Base-by-base conservation (phyloP, 805 yeast genomes). In the Candida chauliodis region DNA sequence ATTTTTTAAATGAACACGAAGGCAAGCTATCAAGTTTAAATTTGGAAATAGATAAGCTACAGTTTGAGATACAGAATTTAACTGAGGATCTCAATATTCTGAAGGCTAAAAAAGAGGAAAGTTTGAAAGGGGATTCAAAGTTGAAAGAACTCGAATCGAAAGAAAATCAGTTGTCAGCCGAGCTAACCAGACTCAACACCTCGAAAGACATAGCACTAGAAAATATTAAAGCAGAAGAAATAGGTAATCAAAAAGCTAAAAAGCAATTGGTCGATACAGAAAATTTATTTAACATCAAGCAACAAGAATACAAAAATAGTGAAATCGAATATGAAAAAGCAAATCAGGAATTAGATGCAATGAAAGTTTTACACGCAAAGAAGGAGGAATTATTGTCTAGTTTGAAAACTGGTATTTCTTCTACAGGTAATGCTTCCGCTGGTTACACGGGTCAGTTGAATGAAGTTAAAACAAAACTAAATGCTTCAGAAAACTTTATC, bases 341-440 rank as follows among this genome's bases (percentile, higher is more conserved):
- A 8, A 78, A 76, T 34, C 54, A 51, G 1, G 52, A 61, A n/a
- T 61, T 84, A 16, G 63, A 59, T 2, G 52, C 55, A 1, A 46
- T 78, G 38, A 79, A 78, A 43, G 66, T 62, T 4, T 68, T 69
- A 10, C 68, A 74, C 33, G 64, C 68, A 23, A 72, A 68, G 42
- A 86, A 84, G 48, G 91, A 86, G 50, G 96, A 90, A 44, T 68
- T 90, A 8, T 61, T 87, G 8, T 84, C 93, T 0, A 81, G 95
- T 0, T 67, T 90, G 28, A 79, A 89, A 0, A 87, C 96, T 0
- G 96, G 97, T 50, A 80, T 90, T n/a, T 84, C 96, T 0, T 77
- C 95, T 0, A 80, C 77, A 42, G 96, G 95, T 38, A 71, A 67
- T 24, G 72, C 80, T 0, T 83, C 81, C 50, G 81, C 84, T 23